Percentiles rank a stretch among this genome's conserved stretches.
Conservation (phyloP, 1,284 basidiomycete genomes). For the Ceratobasidium theobromae region DNA sequence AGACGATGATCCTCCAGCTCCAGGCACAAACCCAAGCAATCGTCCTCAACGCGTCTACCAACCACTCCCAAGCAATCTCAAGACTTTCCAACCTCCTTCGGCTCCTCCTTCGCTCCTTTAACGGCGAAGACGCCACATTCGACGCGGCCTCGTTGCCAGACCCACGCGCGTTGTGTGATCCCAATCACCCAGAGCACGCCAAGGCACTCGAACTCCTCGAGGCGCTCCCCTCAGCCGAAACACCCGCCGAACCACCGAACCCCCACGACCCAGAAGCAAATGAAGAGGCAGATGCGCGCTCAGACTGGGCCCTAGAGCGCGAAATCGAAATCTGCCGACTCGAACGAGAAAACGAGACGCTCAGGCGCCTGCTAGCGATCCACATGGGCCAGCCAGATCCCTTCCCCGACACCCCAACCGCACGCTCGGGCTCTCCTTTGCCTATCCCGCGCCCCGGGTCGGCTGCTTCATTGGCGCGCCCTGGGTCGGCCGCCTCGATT, state of each 20-base stretch:
- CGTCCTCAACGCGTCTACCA: conserved; percentile 61
- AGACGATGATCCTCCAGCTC: conserved; percentile 73
- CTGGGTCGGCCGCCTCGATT: conserved; percentile 2
- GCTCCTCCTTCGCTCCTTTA: conserved; percentile 67
- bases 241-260: neutral
- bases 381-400: conserved; percentile 38
- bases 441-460: too few relatives aligned
- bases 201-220: conserved; percentile 26
- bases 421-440: neutral
- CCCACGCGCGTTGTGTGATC: conserved; percentile 34
- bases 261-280: conserved; percentile 41
- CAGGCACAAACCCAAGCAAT: conserved; percentile 63
- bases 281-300: conserved; percentile 44
- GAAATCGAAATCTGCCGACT: conserved; percentile 80
- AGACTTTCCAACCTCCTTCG: conserved; percentile 72
- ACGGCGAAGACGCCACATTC: conserved; percentile 57
- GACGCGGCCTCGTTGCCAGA: conserved; percentile 32
- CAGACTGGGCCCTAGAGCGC: conserved; percentile 82
- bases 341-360: conserved; percentile 74
- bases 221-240: conserved; percentile 5
- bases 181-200: conserved; percentile 26
- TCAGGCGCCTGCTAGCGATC: conserved; percentile 74
- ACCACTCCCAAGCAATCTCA: conserved; percentile 66
- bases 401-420: conserved; percentile 6
- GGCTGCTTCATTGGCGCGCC: conserved; percentile 11